These are phyloP conservation scores for Euclidium syriacum DNA, from an alignment of 345 rosid genomes.

Conservation along the genomic window DNA sequence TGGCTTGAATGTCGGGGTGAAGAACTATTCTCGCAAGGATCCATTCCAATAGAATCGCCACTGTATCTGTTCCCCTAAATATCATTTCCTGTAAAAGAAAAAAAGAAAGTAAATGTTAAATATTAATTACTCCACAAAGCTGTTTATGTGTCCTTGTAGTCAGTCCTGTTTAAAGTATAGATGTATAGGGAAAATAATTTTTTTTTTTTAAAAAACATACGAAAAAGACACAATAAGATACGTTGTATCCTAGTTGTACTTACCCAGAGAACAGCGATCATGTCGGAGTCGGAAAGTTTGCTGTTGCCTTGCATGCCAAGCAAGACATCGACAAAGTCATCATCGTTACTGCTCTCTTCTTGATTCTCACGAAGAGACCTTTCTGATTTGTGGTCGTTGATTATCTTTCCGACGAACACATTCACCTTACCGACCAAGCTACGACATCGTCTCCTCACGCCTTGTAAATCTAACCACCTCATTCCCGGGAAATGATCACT, in stretches of 20 bases:
- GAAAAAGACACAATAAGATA: no score
- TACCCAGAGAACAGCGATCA: slow-evolving; percentile 58
- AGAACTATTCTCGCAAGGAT: slow-evolving; percentile 69
- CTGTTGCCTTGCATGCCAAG: slow-evolving; percentile 42
- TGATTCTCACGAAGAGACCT: slow-evolving; percentile 6
- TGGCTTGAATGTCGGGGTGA: slow-evolving; percentile 54
- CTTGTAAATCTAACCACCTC: slow-evolving; percentile 40
- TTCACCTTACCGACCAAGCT: slow-evolving; percentile 41
- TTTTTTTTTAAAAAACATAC: no score
- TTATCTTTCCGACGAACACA: slow-evolving; percentile 51
- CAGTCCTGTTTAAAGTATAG: no score
- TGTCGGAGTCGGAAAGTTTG: slow-evolving; percentile 40
- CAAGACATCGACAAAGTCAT: slow-evolving; percentile 48
- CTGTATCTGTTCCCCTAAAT: slow-evolving; percentile 83
- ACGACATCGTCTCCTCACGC: slow-evolving; percentile 41
- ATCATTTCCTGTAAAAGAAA: slow-evolving; percentile 60
- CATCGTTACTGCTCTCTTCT: not conserved
- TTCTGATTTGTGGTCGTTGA: slow-evolving; percentile 49
- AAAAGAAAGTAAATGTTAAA: not conserved
- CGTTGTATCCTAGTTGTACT: not conserved
- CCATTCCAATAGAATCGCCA: slow-evolving; percentile 86
- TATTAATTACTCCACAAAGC: not conserved
- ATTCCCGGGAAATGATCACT: slow-evolving; percentile 63
- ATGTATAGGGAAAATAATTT: no score
- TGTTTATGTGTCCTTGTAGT: no score